Percentiles rank a stretch among this genome's conserved stretches.
Evolutionary conservation across 2,329 filamentous ascomycete species (phyloP).

Genomic region (Tolypocladium tundrense): DNA sequence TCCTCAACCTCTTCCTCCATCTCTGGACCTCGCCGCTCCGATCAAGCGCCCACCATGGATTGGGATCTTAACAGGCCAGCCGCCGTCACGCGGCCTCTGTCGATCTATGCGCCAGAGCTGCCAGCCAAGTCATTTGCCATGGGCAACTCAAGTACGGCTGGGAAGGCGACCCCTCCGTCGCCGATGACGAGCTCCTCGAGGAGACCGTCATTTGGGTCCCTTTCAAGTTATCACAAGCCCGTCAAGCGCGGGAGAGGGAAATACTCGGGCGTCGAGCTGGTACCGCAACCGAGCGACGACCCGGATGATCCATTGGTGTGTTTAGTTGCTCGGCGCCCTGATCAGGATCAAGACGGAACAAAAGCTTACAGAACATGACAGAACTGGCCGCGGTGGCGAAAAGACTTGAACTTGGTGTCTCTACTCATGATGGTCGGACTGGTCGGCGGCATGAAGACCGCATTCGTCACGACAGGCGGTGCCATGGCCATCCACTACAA

Average conservation of each 20-base stretch:
- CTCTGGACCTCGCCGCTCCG: neutral
- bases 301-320: slow-evolving; percentile 43
- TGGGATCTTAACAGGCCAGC: neutral
- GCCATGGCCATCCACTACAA: slow-evolving; percentile 30
- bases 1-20: neutral
- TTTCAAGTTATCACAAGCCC: slow-evolving; percentile 14
- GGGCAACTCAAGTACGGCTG: neutral
- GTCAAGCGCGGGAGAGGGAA: slow-evolving; percentile 39
- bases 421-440: slow-evolving; percentile 37
- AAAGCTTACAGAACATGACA: slow-evolving; percentile 11
- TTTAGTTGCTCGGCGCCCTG: slow-evolving; percentile 1
- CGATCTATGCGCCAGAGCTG: slow-evolving; percentile 4
- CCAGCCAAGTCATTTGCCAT: slow-evolving; percentile 1
- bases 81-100: slow-evolving; percentile 1
- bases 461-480: slow-evolving; percentile 37
- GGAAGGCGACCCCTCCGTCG: neutral
- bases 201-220: slow-evolving; percentile 6
- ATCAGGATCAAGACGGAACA: neutral
- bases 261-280: slow-evolving; percentile 31
- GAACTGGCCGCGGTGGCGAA: slow-evolving; percentile 48
- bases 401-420: slow-evolving; percentile 35
- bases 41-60: slow-evolving; percentile 2
- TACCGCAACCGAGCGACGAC: slow-evolving; percentile 46
- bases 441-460: slow-evolving; percentile 42
- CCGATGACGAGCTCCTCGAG: slow-evolving; percentile 6